These are phyloP conservation scores for Sordariomycetes sp. DNA, from an alignment of 2,329 filamentous ascomycete species.

Conservation along the genomic window DNA sequence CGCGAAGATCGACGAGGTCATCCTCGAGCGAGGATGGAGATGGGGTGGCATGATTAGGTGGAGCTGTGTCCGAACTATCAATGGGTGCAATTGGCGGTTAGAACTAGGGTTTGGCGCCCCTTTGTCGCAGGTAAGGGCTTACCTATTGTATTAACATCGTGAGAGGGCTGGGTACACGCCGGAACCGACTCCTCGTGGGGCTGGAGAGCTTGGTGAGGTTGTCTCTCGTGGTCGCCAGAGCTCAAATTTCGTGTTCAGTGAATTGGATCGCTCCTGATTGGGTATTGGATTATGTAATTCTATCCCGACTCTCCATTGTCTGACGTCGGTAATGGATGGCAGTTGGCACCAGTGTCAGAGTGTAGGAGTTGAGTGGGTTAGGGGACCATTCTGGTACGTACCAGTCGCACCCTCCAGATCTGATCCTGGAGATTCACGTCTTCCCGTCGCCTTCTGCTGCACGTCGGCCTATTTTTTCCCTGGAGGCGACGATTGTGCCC, in stretches of 20 bases:
- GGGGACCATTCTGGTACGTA: neutral
- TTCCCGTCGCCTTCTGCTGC: neutral
- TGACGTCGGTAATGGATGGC: neutral
- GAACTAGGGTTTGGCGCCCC: neutral
- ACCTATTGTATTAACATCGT: neutral
- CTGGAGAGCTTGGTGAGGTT: neutral
- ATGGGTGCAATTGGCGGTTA: slow-evolving; percentile 1
- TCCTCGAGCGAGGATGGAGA: slow-evolving; percentile 85
- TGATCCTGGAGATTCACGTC: neutral
- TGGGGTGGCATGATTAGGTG: slow-evolving; percentile 60
- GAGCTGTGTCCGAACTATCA: neutral
- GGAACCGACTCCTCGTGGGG: neutral
- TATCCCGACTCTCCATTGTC: neutral
- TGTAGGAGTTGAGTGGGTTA: no score
- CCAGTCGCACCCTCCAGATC: neutral
- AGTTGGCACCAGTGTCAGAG: neutral
- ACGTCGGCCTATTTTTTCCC: neutral
- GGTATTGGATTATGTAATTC: neutral
- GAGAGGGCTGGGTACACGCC: neutral
- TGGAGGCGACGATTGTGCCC: neutral
- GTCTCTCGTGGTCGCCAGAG: neutral
- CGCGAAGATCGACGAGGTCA: slow-evolving; percentile 89
- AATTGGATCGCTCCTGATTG: neutral
- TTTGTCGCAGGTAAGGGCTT: no score
- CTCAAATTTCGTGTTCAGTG: neutral